Evolutionary conservation across 2,329 filamentous ascomycete species (phyloP).

Genomic region (Monilinia fructigena): DNA sequence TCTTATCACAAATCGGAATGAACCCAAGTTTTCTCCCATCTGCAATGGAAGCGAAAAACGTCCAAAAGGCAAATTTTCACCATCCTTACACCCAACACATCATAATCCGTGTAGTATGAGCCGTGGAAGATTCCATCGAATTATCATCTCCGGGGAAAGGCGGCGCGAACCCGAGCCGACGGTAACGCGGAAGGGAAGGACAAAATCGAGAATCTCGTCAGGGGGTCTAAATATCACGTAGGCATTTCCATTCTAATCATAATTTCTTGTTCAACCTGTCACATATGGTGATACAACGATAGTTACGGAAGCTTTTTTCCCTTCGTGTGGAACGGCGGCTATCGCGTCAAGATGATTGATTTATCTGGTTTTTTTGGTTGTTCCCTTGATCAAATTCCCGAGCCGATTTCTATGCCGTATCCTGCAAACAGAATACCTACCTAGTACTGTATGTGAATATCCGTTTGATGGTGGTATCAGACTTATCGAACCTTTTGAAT

Average conservation of each 20-base stretch:
- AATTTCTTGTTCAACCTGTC: slow-evolving; percentile 6
- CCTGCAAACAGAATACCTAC: slow-evolving; percentile 1
- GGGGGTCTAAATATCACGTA: slow-evolving; percentile 13
- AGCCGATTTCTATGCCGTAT: slow-evolving; percentile 11
- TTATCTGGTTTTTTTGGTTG: neutral
- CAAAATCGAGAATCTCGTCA: slow-evolving; percentile 1
- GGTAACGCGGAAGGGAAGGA: slow-evolving; percentile 10
- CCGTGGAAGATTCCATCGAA: slow-evolving; percentile 3
- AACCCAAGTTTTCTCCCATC: neutral
- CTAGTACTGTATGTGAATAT: neutral
- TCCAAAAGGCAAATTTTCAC: neutral
- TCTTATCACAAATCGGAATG: slow-evolving; percentile 1
- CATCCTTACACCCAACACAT: neutral
- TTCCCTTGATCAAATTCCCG: slow-evolving; percentile 10
- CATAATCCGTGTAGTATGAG: neutral
- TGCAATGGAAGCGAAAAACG: neutral
- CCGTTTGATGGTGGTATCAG: slow-evolving; percentile 9
- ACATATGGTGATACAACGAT: neutral
- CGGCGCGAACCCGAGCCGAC: slow-evolving; percentile 12
- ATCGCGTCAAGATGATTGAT: slow-evolving; percentile 13
- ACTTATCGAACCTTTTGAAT: neutral
- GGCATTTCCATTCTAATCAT: slow-evolving; percentile 17
- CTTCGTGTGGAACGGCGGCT: slow-evolving; percentile 14
- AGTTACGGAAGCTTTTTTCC: slow-evolving; percentile 4
- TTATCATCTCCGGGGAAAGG: neutral